phyloP scores from a whole-genome alignment of 1,284 basidiomycete species.

The Schizophyllum commune region DNA sequence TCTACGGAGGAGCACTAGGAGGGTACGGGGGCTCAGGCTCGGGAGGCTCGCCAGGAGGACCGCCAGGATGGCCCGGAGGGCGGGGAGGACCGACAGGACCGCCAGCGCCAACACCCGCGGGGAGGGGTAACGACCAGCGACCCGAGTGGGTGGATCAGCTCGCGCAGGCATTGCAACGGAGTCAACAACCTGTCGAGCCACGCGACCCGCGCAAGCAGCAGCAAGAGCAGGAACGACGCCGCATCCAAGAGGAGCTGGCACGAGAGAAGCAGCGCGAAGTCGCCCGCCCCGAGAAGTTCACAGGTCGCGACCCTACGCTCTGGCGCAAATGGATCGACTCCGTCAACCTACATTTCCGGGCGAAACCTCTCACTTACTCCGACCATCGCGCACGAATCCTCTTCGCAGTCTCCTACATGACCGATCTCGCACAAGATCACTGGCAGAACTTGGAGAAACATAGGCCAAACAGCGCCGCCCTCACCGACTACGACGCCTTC shows the following conservation, averaged over 20 bases:
- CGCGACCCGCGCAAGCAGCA: not conserved
- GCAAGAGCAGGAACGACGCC: not conserved
- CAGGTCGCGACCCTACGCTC: not conserved
- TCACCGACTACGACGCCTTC: not conserved
- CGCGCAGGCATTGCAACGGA: not conserved
- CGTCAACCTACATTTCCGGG: not conserved
- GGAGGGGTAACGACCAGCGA: too few relatives aligned
- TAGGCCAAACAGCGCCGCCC: not conserved
- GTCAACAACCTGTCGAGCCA: not conserved
- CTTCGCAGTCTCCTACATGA: not conserved
- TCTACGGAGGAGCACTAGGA: too few relatives aligned
- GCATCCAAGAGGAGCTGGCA: not conserved
- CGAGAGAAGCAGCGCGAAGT: not conserved
- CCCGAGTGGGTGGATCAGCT: not conserved
- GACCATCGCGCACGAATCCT: not conserved
- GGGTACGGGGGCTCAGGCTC: too few relatives aligned
- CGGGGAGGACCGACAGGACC: too few relatives aligned
- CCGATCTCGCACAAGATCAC: not conserved
- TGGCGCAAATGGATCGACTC: not conserved
- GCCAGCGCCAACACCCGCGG: too few relatives aligned
- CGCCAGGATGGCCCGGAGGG: not conserved
- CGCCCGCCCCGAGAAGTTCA: not conserved
- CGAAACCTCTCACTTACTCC: not conserved
- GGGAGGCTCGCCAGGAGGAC: too few relatives aligned
- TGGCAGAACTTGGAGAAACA: not conserved